Base-by-base conservation (phyloP, 2,329 filamentous ascomycete genomes). In the Fusarium buharicum region DNA sequence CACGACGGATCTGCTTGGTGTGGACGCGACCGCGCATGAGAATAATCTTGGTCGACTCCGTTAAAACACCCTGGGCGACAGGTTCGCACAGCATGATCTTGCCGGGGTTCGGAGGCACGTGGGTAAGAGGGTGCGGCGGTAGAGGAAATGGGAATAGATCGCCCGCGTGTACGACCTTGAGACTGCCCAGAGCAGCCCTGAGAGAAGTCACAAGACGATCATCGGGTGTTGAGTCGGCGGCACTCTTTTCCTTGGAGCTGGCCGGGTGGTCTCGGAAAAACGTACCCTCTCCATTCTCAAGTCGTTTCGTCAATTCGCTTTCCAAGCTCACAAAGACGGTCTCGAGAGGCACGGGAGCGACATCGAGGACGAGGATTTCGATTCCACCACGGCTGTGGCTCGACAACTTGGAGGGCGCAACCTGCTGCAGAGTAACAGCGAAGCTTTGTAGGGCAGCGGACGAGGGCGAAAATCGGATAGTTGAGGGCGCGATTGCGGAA, bases 21-120 rank as follows among this genome's bases (percentile, higher is more conserved):
- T 86, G 84, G 20, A 80, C 82, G 66, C 82, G 85, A 5, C 86
- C 85, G 22, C 85, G 84, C 43, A 91, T 88, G 18, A 98, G 82
- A 20, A 99, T 88, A 54, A 99, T 92, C 70, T 90, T 93, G 14
- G 93, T 99, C 12, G 81, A 84, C 1, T 91, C 83, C 9, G 88
- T 84, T 41, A 99, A 74, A 6, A 95, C 76, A 9, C 95, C 95
- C 76, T 99, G 95, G 6, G 91, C 87, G 14, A 98, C 93, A 9
- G 95, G 95, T 74, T 99, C 95, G 73, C 93, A 98, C n/a, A 96
- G 86, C 43, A 91, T 88, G 59, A 98, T 91, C 76, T 90, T 93
- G 37, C 92, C 95, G 0, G 93, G 92, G 37, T 92, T 91, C 13
- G 92, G 86, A 20, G 91, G 87, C 16, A 91, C 86, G 76, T 97